Percentiles rank a stretch among this genome's conserved stretches.
Evolutionary conservation across 2,329 filamentous ascomycete species (phyloP).

Genomic region (Ophiocordyceps camponoti-floridani): DNA sequence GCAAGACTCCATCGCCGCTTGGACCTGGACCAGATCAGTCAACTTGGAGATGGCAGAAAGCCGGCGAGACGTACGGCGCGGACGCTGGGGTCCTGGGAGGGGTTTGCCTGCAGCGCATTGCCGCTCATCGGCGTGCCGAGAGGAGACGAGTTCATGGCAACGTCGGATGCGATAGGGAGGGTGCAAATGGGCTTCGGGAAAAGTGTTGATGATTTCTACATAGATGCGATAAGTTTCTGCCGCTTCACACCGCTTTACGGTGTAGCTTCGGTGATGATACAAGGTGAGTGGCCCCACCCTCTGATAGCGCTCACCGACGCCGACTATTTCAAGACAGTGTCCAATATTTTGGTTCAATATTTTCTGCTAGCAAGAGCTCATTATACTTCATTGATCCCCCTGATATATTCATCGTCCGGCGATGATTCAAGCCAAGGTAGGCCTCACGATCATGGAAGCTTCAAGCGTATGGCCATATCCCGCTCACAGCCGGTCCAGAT

Average conservation of each 20-base stretch:
- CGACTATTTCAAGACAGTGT: no score
- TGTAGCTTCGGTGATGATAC: not conserved
- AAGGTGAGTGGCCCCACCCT: no score
- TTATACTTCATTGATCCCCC: no score
- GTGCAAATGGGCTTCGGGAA: not conserved
- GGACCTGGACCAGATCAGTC: conserved; percentile 37
- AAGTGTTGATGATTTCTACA: not conserved
- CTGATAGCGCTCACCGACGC: no score
- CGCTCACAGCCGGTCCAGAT: no score
- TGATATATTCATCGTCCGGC: no score
- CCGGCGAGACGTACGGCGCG: conserved; percentile 22
- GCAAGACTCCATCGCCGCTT: conserved; percentile 80
- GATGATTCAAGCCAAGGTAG: no score
- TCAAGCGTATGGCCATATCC: no score
- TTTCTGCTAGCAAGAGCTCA: no score
- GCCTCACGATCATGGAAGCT: no score
- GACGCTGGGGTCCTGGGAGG: conserved; percentile 30
- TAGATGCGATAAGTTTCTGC: conserved; percentile 19
- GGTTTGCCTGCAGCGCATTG: conserved; percentile 9
- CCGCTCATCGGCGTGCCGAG: conserved; percentile 10
- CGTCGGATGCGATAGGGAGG: not conserved
- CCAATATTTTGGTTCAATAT: no score
- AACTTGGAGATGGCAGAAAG: not conserved
- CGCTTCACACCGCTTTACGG: conserved; percentile 15
- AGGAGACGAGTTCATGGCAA: conserved; percentile 20